Evolutionary conservation across 2,329 filamentous ascomycete genomes (phyloP).

Genomic region (Pseudocercospora musae): DNA sequence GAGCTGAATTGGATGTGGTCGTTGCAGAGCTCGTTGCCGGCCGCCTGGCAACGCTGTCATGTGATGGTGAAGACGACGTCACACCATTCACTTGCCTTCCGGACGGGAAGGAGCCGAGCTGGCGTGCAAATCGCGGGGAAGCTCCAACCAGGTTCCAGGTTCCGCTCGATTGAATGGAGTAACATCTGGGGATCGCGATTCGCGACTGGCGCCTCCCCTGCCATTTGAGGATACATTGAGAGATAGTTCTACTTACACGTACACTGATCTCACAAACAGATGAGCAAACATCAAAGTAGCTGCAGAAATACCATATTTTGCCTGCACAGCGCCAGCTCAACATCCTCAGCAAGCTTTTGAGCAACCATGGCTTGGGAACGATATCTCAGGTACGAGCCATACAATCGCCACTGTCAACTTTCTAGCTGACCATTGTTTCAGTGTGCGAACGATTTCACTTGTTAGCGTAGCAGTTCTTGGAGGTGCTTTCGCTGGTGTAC

Average conservation of each 20-base stretch:
- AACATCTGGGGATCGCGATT: neutral
- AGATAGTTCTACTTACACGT: neutral
- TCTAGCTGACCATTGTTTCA: neutral
- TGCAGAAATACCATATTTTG: no score
- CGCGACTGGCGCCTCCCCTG: neutral
- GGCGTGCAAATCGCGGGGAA: conserved; percentile 1
- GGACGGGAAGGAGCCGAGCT: neutral
- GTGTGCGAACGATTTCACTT: neutral
- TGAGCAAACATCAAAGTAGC: no score
- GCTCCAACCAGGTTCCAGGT: neutral
- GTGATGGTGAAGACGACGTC: neutral
- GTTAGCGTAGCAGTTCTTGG: neutral
- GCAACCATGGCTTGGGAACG: conserved; percentile 1
- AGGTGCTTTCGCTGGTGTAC: neutral
- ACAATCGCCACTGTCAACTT: neutral
- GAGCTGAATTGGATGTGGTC: neutral
- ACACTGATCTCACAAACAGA: neutral
- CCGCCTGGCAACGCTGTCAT: neutral
- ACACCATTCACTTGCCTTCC: neutral
- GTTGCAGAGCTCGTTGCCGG: neutral
- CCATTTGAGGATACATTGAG: neutral
- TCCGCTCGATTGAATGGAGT: neutral
- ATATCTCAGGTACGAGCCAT: neutral
- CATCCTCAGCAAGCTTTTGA: neutral
- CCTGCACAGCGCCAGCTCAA: no score